These are phyloP conservation scores for Melaleuca alternifolia DNA, from an alignment of 345 rosid species.

Conservation along the genomic window DNA sequence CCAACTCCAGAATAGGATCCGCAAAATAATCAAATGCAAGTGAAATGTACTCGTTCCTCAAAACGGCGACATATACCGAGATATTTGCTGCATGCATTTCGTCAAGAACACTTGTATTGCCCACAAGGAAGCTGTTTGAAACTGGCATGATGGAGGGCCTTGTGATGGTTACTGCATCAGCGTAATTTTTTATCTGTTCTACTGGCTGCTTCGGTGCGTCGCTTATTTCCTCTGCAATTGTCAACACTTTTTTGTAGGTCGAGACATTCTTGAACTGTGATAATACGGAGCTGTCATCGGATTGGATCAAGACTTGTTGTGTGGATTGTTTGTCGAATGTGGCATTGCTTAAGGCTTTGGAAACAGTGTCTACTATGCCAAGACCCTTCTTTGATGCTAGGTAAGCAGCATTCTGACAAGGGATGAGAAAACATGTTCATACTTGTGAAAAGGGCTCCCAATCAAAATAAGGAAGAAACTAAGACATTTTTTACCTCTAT, in stretches of 20 bases:
- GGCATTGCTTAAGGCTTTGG: constrained; percentile 46
- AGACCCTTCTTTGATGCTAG: constrained; percentile 73
- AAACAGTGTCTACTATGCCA: constrained; percentile 38
- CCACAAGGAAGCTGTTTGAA: constrained; percentile 23
- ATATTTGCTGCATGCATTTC: constrained; percentile 55
- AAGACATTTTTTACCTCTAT: constrained; percentile 32
- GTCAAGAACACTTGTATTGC: constrained; percentile 28
- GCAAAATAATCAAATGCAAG: constrained; percentile 60
- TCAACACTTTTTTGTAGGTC: constrained; percentile 45
- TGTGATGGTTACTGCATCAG: constrained; percentile 42
- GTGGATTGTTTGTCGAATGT: constrained; percentile 59
- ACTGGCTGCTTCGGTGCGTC: constrained; percentile 37
- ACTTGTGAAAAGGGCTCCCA: neutral
- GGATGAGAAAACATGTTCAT: neutral
- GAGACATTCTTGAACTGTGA: constrained; percentile 30
- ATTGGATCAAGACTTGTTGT: constrained; percentile 60
- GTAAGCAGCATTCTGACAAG: constrained; percentile 70
- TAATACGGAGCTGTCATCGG: constrained; percentile 71
- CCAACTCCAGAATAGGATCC: constrained; percentile 63
- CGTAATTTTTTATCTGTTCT: constrained; percentile 61
- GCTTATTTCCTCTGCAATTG: constrained; percentile 31
- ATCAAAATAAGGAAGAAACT: neutral
- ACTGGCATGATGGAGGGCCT: constrained; percentile 29
- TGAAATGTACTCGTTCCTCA: constrained; percentile 57
- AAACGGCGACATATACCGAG: constrained; percentile 49